Evolutionary conservation across 495 filamentous ascomycete genomes (phyloP), one percentile per base, ranked within the genome.

Genomic region (Sordaria brevicollis): DNA sequence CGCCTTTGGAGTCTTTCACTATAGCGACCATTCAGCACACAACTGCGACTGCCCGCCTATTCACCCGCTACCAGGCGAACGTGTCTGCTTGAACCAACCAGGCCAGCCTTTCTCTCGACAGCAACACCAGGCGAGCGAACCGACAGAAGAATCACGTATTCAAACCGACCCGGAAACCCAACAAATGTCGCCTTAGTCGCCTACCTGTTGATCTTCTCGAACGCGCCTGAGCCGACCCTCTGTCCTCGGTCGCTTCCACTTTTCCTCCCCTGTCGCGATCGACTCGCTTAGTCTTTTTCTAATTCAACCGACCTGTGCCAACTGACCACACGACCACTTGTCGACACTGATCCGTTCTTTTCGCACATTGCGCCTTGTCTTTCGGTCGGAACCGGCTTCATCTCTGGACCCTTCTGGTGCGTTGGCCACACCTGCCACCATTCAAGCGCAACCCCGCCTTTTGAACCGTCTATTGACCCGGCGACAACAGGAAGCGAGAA

Each of bases 111-210:
- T 57, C 43, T 57, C 43, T 29, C 43, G 43, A 29, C 21, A 57
- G 21, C 21, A 21, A 57, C 43, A n/a, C n/a, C n/a, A n/a, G 43
- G 43, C 43, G 10, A 25, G 43, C 21, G 43, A 57, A 57, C 43
- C 43, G 21, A 57, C 29, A 21, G 29, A 4, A 29, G 49, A 57
- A 57, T 15, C 49, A 57, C 13, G 49, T 62, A 31, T 62, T 62
- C 49, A 25, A 62, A 31, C 25, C 49, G 49, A 31, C 15, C 49
- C 49, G 39, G 39, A 36, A 29, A n/a, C n/a, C n/a, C n/a, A n/a
- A 68, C 65, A 36, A 57, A 77, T 77, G 76, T 71, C 54, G 72
- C 68, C 69, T 38, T 71, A 43, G 67, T 41, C 39, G 17, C 68
- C n/a, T n/a, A n/a, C n/a, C 39, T 36, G 21, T 65, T 71, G 65